These are phyloP conservation scores for Galeopsis tetrahit DNA, from an alignment of 257 asterid species.

Conservation along the genomic window DNA sequence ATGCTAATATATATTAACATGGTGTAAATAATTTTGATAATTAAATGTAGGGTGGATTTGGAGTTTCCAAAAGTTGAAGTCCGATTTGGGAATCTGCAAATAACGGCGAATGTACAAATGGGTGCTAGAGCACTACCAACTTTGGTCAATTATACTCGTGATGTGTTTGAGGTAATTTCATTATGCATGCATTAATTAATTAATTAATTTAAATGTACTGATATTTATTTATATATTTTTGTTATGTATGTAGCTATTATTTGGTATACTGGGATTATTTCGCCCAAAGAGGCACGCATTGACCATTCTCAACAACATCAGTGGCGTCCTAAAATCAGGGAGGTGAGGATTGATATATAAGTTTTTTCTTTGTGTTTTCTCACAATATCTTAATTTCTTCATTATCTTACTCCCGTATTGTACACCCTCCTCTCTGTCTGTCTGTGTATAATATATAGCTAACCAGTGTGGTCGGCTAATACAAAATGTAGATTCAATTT, in stretches of 20 bases:
- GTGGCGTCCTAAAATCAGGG: slow-evolving; percentile 36
- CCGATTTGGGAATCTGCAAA: slow-evolving; percentile 65
- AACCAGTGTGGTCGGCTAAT: no score
- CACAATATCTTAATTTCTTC: no score
- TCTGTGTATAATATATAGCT: no score
- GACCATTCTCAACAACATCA: slow-evolving; percentile 67
- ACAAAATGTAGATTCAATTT: no score
- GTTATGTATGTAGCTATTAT: slow-evolving; percentile 54
- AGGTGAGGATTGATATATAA: no score
- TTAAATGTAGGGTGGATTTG: slow-evolving; percentile 60
- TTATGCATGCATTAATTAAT: no score
- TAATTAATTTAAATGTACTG: no score
- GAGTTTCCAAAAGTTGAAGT: slow-evolving; percentile 83
- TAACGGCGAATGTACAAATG: slow-evolving; percentile 66
- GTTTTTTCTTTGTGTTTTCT: no score
- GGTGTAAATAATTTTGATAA: neutral
- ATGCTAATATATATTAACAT: no score
- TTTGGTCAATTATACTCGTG: slow-evolving; percentile 66
- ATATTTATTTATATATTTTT: neutral
- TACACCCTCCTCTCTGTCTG: no score
- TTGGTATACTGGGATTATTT: slow-evolving; percentile 44
- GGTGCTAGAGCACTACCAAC: slow-evolving; percentile 95
- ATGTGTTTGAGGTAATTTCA: slow-evolving; percentile 64
- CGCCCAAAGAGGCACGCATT: slow-evolving; percentile 57
- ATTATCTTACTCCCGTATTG: no score